phyloP scores from a whole-genome alignment of 192 early-diverging fungal species.

The Coemansia biformis region DNA sequence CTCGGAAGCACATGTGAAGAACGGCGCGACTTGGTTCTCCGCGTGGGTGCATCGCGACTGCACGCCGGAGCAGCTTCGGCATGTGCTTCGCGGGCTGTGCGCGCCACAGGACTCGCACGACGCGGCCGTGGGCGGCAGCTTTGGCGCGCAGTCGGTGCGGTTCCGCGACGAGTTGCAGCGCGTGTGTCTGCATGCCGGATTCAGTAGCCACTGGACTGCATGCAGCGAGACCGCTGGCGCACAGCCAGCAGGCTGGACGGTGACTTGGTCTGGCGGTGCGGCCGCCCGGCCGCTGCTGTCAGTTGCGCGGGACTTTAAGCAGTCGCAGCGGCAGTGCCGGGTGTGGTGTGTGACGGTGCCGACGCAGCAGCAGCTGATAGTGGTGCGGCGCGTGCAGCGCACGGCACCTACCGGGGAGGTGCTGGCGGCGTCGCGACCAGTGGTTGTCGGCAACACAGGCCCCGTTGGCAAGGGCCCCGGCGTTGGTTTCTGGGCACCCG shows the following conservation, averaged over 20 bases:
- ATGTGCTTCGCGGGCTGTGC: constrained; percentile 7
- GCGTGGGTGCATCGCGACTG: constrained; percentile 12
- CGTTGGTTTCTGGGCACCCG: constrained; percentile 98
- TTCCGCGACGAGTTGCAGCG: constrained; percentile 29
- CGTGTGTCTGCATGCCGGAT: constrained; percentile 24
- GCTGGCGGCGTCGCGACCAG: constrained; percentile 33
- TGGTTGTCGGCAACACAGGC: constrained; percentile 59
- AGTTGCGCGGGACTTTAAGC: constrained; percentile 10
- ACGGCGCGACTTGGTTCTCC: constrained; percentile 1
- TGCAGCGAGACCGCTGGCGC: neutral
- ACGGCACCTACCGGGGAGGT: constrained; percentile 2
- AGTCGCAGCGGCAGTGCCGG: constrained; percentile 9
- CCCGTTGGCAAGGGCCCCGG: constrained; percentile 98
- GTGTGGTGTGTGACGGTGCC: constrained; percentile 43
- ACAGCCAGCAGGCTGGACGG: constrained; percentile 5
- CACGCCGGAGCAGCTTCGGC: constrained; percentile 4
- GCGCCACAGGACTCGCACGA: constrained; percentile 8
- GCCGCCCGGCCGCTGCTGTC: constrained; percentile 14
- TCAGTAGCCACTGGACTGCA: constrained; percentile 12
- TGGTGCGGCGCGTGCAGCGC: constrained; percentile 23
- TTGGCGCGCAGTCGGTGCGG: neutral
- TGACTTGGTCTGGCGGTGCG: constrained; percentile 4
- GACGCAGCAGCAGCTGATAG: constrained; percentile 29
- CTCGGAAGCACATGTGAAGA: neutral
- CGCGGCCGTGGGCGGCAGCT: neutral